These are phyloP conservation scores for Elsinoe arachidis DNA, from an alignment of 2,329 filamentous ascomycete genomes.

Conservation along the genomic window DNA sequence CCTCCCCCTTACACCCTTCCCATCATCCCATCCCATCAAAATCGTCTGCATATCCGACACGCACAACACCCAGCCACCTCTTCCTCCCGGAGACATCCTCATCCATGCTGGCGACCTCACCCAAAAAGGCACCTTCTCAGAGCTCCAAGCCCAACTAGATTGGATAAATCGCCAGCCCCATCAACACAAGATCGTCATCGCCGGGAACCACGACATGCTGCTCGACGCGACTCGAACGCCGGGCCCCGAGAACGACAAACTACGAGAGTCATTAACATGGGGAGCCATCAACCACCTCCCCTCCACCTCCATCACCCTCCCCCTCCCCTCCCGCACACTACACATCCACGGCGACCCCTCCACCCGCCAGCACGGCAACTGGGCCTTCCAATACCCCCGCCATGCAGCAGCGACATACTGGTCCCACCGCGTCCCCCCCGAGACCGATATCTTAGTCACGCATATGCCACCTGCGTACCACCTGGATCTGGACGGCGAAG, in stretches of 20 bases:
- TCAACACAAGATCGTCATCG: conserved; percentile 20
- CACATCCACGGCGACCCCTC: conserved; percentile 65
- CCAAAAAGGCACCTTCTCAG: conserved; percentile 15
- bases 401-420: too few relatives aligned
- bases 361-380: conserved; percentile 53
- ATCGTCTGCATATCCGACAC: conserved; percentile 24
- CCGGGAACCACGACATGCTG: conserved; percentile 21
- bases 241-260: background rate
- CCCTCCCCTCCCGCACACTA: too few relatives aligned
- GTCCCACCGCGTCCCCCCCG: conserved; percentile 15
- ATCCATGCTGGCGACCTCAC: conserved; percentile 22
- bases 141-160: conserved; percentile 18
- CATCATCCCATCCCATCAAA: background rate
- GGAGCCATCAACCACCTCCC: conserved; percentile 29
- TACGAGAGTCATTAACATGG: conserved; percentile 25
- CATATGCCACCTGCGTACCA: conserved; percentile 32
- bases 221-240: conserved; percentile 19
- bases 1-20: background rate
- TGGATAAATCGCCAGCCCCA: conserved; percentile 20
- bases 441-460: conserved; percentile 33
- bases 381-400: conserved; percentile 40
- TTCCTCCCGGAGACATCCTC: conserved; percentile 20
- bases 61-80: conserved; percentile 16
- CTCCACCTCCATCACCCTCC: too few relatives aligned
- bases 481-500: conserved; percentile 29